Evolutionary conservation across 2,329 filamentous ascomycete genomes (phyloP).

Genomic region (Boeremia exigua): DNA sequence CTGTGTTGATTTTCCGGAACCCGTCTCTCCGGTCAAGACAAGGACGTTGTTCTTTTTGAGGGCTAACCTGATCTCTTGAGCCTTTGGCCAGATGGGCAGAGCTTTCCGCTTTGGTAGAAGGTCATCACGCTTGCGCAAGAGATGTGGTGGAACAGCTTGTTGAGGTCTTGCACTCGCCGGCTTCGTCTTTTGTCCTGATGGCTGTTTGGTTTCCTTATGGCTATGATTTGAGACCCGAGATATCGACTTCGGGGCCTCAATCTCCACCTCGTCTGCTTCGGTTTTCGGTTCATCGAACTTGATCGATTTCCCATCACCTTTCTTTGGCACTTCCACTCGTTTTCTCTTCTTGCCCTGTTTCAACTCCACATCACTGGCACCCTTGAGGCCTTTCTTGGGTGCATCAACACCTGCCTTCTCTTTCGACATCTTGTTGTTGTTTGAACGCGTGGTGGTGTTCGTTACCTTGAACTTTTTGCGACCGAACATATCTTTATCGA

Average conservation of each 20-base stretch:
- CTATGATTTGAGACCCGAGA: slow-evolving; percentile 1
- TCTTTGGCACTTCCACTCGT: slow-evolving; percentile 29
- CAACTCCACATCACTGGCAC: background rate
- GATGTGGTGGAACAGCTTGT: slow-evolving; percentile 26
- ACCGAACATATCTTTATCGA: slow-evolving; percentile 27
- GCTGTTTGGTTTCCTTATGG: background rate
- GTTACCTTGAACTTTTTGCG: slow-evolving; percentile 29
- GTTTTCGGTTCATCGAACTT: background rate
- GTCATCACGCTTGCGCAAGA: slow-evolving; percentile 53
- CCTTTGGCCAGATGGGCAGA: slow-evolving; percentile 81
- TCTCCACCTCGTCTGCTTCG: background rate
- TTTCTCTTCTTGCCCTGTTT: slow-evolving; percentile 44
- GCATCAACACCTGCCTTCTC: slow-evolving; percentile 10
- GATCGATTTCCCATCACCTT: slow-evolving; percentile 23
- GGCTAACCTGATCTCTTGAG: slow-evolving; percentile 69
- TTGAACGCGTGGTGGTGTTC: slow-evolving; percentile 3
- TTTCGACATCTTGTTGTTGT: slow-evolving; percentile 23
- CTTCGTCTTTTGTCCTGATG: slow-evolving; percentile 2
- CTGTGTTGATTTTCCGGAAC: slow-evolving; percentile 96
- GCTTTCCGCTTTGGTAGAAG: slow-evolving; percentile 64
- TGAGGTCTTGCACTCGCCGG: slow-evolving; percentile 1
- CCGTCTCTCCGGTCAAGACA: slow-evolving; percentile 89
- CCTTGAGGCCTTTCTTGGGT: background rate
- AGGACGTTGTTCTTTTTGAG: slow-evolving; percentile 74
- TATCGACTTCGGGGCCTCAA: slow-evolving; percentile 2